Percentiles rank a stretch among this genome's conserved stretches.
These are phyloP conservation scores for Isatis lusitanica DNA, from an alignment of 441 rosid species.

Conservation along the genomic window DNA sequence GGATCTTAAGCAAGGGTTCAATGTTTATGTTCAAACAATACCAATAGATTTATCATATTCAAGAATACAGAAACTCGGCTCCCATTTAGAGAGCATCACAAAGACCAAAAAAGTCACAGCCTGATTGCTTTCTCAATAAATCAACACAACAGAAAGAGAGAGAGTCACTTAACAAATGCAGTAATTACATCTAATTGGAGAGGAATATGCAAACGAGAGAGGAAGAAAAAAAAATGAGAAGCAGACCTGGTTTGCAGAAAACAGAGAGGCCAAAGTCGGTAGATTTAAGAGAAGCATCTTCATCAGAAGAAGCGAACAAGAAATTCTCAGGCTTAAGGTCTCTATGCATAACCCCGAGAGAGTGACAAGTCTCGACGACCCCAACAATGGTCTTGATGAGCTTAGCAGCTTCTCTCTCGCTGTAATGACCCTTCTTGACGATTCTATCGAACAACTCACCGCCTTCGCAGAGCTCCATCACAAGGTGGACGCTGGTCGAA, in stretches of 20 bases:
- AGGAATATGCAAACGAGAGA: background rate
- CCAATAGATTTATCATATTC: background rate
- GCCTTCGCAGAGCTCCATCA: conserved; percentile 87
- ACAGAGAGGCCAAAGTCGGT: conserved; percentile 87
- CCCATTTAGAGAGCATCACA: background rate
- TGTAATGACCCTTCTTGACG: conserved; percentile 73
- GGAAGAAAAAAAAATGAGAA: background rate
- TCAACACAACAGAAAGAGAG: background rate
- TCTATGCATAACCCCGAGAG: conserved; percentile 86
- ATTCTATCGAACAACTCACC: conserved; percentile 88
- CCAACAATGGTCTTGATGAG: conserved; percentile 73
- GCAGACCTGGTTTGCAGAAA: conserved; percentile 78
- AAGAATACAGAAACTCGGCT: background rate
- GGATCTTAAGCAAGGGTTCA: background rate
- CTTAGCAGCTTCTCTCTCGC: conserved; percentile 79
- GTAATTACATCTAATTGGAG: too few species aligned
- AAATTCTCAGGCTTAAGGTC: conserved; percentile 93
- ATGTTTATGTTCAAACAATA: background rate
- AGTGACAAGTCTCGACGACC: conserved; percentile 79
- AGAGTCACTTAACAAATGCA: background rate
- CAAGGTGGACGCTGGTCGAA: conserved; percentile 65
- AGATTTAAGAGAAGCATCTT: conserved; percentile 71
- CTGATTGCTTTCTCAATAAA: background rate
- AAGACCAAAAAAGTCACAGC: background rate
- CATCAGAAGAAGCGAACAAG: conserved; percentile 64